Base-by-base conservation (phyloP, 2,329 filamentous ascomycete genomes). In the Ophiostoma fasciatum region DNA sequence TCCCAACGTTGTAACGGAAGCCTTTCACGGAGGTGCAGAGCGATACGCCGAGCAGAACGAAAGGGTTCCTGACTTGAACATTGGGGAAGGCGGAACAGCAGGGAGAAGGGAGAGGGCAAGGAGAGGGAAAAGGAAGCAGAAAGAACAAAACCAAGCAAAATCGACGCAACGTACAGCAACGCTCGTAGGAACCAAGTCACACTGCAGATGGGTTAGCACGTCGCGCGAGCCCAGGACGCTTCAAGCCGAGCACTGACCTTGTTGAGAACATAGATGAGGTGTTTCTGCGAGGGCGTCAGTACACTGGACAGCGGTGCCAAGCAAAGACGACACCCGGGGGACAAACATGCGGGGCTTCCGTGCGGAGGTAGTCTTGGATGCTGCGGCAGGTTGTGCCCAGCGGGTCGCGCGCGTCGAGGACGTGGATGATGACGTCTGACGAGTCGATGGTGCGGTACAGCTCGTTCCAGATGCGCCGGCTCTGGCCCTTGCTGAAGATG, bases 1-100 rank as follows among this genome's bases (percentile, higher is more conserved):
- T 96, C 78, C 90, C 90, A 94, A 83, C 75, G 80, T 80, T 84
- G 82, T 98, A 98, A 98, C 90, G 92, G 87, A 83, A 62, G 61
- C 66, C 74, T 77, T 78, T 79, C 82, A 90, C 76, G 57, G 68
- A n/a, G n/a, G n/a, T n/a, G n/a, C n/a, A n/a, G n/a, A n/a, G n/a
- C n/a, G n/a, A n/a, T n/a, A n/a, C n/a, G n/a, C n/a, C n/a, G 59
- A 55, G 58, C 54, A 66, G 61, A 55, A 38, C 28, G 36, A 36
- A 38, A 68, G 77, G 72, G 67, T 82, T 92, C 88, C 90, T 92
- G 84, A 90, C 85, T 63, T 68, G 60, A 64, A 60, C 68, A 67
- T 75, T 82, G 78, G 78, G 71, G 65, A 28, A 44, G 40, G 11
- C 23, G 6, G 23, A 11, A 34, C 34, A 29, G 27, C 27, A 15